These are phyloP conservation scores for Boletus huronensis DNA, from an alignment of 768 basidiomycete species.

Conservation along the genomic window DNA sequence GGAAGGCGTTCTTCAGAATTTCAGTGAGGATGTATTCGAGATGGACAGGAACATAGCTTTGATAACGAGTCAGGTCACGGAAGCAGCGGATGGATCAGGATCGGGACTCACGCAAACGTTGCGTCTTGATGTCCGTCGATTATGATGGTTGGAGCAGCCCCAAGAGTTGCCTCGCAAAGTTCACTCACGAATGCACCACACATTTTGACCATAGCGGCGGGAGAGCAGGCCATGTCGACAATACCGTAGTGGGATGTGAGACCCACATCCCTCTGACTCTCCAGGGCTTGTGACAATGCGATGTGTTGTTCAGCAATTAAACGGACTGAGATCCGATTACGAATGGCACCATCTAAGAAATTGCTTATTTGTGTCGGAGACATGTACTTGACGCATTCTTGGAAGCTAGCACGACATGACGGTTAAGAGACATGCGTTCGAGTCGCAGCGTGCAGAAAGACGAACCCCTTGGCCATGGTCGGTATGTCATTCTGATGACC, in stretches of 20 bases:
- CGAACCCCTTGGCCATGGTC: slow-evolving; percentile 83
- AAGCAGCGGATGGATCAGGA: neutral
- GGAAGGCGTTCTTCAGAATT: slow-evolving; percentile 86
- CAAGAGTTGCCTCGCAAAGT: slow-evolving; percentile 81
- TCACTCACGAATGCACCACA: slow-evolving; percentile 83
- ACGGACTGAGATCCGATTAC: slow-evolving; percentile 82
- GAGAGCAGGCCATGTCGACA: slow-evolving; percentile 70
- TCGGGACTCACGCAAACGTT: slow-evolving; percentile 68
- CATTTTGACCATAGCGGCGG: slow-evolving; percentile 67
- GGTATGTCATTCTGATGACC: slow-evolving; percentile 86
- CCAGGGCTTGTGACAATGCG: slow-evolving; percentile 68
- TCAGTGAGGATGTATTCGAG: slow-evolving; percentile 91
- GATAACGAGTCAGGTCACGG: slow-evolving; percentile 8
- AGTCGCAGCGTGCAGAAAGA: slow-evolving; percentile 9
- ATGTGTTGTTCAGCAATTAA: slow-evolving; percentile 92
- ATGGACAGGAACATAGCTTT: slow-evolving; percentile 84
- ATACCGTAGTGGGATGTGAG: slow-evolving; percentile 58
- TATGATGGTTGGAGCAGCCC: slow-evolving; percentile 59
- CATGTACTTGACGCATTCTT: slow-evolving; percentile 83
- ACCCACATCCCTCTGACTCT: slow-evolving; percentile 32
- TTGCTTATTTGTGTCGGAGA: slow-evolving; percentile 71
- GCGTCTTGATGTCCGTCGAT: slow-evolving; percentile 70
- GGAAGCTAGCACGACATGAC: slow-evolving; percentile 51
- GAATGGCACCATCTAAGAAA: slow-evolving; percentile 82
- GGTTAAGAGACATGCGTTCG: neutral